Conservation (phyloP, 192 early-diverging fungal species). For the Podila horticola region DNA sequence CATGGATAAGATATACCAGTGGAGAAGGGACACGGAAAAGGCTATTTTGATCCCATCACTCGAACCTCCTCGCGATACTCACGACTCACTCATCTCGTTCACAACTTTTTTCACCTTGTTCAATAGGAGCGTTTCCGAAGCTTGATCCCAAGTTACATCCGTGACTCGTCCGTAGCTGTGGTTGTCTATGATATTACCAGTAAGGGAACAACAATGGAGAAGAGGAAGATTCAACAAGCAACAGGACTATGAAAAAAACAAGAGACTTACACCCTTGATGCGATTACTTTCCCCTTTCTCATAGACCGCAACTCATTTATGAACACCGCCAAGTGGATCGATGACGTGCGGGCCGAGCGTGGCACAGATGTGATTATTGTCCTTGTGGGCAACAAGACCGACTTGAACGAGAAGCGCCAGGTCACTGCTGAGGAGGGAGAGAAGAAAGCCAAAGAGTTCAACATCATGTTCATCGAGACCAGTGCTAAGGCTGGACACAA, state of each 20-base stretch:
- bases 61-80: background rate
- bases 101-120: background rate
- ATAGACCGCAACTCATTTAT: slow-evolving; percentile 94
- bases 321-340: slow-evolving; percentile 98
- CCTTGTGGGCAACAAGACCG: slow-evolving; percentile 98
- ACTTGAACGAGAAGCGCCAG: slow-evolving; percentile 94
- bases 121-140: slow-evolving; percentile 95
- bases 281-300: background rate
- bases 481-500: slow-evolving; percentile 99
- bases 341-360: slow-evolving; percentile 98
- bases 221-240: background rate
- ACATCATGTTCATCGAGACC: slow-evolving; percentile 99
- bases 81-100: background rate
- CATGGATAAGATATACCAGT: background rate
- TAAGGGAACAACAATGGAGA: slow-evolving; percentile 45
- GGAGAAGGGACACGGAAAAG: background rate
- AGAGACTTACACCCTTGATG: background rate
- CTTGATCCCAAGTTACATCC: slow-evolving; percentile 97
- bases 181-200: slow-evolving; percentile 98
- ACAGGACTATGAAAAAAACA: background rate
- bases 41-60: background rate
- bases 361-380: slow-evolving; percentile 99
- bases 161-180: slow-evolving; percentile 97
- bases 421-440: slow-evolving; percentile 98
- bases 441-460: slow-evolving; percentile 95